These are phyloP conservation scores for Pseudozyma hubeiensis DNA, from an alignment of 1,284 basidiomycete genomes.

Conservation along the genomic window DNA sequence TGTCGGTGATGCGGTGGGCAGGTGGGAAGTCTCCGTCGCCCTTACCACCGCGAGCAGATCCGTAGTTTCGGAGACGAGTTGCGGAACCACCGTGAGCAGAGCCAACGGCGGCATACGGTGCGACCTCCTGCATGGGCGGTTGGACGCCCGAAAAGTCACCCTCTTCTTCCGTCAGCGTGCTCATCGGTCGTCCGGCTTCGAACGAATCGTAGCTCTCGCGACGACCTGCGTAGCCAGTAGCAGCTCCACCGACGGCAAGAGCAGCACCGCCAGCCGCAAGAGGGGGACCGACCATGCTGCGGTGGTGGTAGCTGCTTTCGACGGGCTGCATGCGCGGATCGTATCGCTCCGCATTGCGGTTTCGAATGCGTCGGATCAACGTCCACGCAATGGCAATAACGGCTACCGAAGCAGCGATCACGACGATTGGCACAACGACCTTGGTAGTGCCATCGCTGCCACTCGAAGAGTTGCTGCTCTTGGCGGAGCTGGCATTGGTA, in stretches of 20 bases:
- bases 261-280: slow-evolving; percentile 29
- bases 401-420: slow-evolving; percentile 35
- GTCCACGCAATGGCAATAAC: slow-evolving; percentile 34
- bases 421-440: slow-evolving; percentile 50
- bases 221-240: slow-evolving; percentile 28
- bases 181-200: slow-evolving; percentile 36
- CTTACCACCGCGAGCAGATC: slow-evolving; percentile 21
- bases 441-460: slow-evolving; percentile 40
- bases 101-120: slow-evolving; percentile 27
- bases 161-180: slow-evolving; percentile 30
- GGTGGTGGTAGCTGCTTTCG: slow-evolving; percentile 25
- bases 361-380: slow-evolving; percentile 26
- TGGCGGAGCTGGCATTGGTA: slow-evolving; percentile 30
- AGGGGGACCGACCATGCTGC: slow-evolving; percentile 16
- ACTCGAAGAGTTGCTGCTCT: slow-evolving; percentile 18
- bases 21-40: slow-evolving; percentile 12
- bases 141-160: slow-evolving; percentile 16
- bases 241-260: slow-evolving; percentile 42
- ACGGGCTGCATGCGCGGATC: slow-evolving; percentile 25
- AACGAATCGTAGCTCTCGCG: slow-evolving; percentile 40
- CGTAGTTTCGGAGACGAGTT: slow-evolving; percentile 39
- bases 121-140: slow-evolving; percentile 47
- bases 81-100: slow-evolving; percentile 12
- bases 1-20: slow-evolving; percentile 24
- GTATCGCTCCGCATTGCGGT: slow-evolving; percentile 16